Evolutionary conservation across 2,329 filamentous ascomycete species (phyloP).

Genomic region (Claviceps monticola): DNA sequence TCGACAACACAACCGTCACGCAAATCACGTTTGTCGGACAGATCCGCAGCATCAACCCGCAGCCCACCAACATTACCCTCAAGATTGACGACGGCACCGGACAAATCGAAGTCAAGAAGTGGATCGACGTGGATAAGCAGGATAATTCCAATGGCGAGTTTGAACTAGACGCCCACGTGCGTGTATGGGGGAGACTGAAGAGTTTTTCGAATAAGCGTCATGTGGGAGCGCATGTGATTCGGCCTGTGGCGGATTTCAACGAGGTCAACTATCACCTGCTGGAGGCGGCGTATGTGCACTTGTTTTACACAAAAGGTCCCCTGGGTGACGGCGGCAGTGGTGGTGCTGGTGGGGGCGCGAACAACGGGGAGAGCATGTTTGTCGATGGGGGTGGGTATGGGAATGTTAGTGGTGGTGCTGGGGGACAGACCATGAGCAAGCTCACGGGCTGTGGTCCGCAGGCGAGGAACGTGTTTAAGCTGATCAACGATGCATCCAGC

Average conservation of each 20-base stretch:
- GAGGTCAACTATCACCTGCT: conserved; percentile 88
- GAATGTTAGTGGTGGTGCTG: conserved; percentile 21
- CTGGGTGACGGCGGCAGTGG: conserved; percentile 26
- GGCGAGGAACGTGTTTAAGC: conserved; percentile 58
- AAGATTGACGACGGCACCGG: conserved; percentile 92
- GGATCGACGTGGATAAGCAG: conserved; percentile 53
- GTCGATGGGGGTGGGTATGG: conserved; percentile 34
- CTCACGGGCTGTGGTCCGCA: conserved; percentile 34
- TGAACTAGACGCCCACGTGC: conserved; percentile 64
- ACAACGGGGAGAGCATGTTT: conserved; percentile 35
- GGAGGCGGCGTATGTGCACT: conserved; percentile 77
- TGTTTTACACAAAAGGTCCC: conserved; percentile 65
- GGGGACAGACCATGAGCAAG: conserved; percentile 24
- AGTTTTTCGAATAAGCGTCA: conserved; percentile 72
- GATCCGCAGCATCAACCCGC: conserved; percentile 72
- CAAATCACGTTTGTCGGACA: conserved; percentile 76
- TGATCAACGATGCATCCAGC: conserved; percentile 50
- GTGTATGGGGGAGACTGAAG: conserved; percentile 75
- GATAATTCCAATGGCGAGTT: conserved; percentile 38
- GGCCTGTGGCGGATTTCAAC: conserved; percentile 71
- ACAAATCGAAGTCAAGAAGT: conserved; percentile 79
- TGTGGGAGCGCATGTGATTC: conserved; percentile 67
- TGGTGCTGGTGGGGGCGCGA: conserved; percentile 20
- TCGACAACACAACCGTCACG: conserved; percentile 62
- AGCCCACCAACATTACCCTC: conserved; percentile 85